Base-by-base conservation (phyloP, 2,329 filamentous ascomycete species). In the Xylariaceae sp. region DNA sequence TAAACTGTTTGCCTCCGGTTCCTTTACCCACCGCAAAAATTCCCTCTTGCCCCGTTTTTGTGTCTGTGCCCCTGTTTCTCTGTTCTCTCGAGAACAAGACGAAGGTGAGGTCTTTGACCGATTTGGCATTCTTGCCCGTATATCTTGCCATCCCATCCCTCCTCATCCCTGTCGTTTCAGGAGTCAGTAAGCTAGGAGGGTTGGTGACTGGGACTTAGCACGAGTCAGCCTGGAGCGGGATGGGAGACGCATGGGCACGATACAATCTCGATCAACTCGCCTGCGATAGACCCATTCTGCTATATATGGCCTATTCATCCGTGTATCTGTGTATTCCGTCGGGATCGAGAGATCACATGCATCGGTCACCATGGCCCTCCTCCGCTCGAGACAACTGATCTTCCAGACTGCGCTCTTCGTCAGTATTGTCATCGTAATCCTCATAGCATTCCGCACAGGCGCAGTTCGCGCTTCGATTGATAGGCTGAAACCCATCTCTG, bases 301-400 rank as follows among this genome's bases (percentile, higher is more conserved):
- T 18, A 30, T 23, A 4, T 13, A 42, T 13, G 37, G 37, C 13
- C 37, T 42, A 42, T 4, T 8, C 8, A 1, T 13, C 37, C 9
- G 37, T 13, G 37, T 13, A 45, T 52, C 18, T 34, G 15, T 30
- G 23, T 30, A 30, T 30, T 30, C 23, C n/a, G 8, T 13, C 35
- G 8, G 23, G 3, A 30, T 10, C 47, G 9, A 9, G 4, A n/a
- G 30, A 30, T 4, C 17, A 9, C 17, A 23, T 10, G 15, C 17
- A 11, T 49, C 37, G 8, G 17, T 17, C 15, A 47, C 45, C 1
- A 62, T 60, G 55, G 6, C 54, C 30, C 61, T 64, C 56, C 51
- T 65, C 44, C 67, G 67, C 35, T 61, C 59, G 45, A 67, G 45
- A 42, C 65, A 64, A 56, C 48, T 58, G 3, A 34, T 67, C 18